A percentile compares a stretch with the other conserved stretches of the same genome.
Conservation (phyloP, 116 monocot species). For the Posidonia oceanica region DNA sequence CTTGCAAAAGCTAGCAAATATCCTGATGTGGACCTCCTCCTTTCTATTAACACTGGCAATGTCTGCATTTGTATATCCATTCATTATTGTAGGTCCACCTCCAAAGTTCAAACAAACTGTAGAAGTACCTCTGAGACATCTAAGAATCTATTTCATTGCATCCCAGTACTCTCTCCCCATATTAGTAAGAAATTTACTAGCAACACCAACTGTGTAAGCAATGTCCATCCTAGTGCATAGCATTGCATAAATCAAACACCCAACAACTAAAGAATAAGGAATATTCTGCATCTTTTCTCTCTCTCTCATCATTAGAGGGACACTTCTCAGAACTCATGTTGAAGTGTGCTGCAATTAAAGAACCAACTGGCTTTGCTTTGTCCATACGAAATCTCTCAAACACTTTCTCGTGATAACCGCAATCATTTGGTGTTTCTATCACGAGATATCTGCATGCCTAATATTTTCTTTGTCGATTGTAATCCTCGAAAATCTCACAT, state of each 20-base stretch:
- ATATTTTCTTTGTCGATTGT: too few relatives aligned
- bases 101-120: not conserved
- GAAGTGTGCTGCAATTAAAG: conserved; percentile 4
- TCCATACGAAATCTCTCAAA: conserved; percentile 1
- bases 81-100: not conserved
- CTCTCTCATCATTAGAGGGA: not conserved
- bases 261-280: not conserved
- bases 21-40: not conserved
- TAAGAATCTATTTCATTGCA: conserved; percentile 2
- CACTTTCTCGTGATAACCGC: conserved; percentile 8
- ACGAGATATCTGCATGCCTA: too few relatives aligned
- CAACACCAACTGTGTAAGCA: not conserved
- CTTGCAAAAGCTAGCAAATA: conserved; percentile 1
- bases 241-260: conserved; percentile 7
- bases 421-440: too few relatives aligned
- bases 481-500: too few relatives aligned
- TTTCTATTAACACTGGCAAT: not conserved
- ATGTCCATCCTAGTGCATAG: not conserved
- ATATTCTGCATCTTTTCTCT: conserved; percentile 1
- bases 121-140: not conserved
- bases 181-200: conserved; percentile 1
- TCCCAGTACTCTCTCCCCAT: not conserved
- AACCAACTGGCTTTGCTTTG: conserved; percentile 4
- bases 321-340: not conserved
- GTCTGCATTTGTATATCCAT: not conserved